Evolutionary conservation across 106 monocot species (phyloP), one percentile per base, ranked within the genome.

Genomic region (Triglochin maritima): DNA sequence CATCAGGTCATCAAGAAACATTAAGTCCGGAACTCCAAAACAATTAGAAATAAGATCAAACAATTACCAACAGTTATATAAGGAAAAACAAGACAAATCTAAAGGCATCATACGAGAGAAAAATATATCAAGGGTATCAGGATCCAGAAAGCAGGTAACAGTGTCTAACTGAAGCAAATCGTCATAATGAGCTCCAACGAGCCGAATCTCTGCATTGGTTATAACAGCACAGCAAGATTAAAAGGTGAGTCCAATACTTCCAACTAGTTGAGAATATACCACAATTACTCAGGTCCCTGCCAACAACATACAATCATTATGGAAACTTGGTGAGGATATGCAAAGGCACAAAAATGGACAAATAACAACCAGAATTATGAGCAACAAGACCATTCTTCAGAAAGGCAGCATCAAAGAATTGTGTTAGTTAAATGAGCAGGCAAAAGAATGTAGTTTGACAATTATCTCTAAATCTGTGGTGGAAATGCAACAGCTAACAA

Each of bases 201-300:
- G 60, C 66, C 50, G 53, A 53, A 12, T 66, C 52, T 85, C 85
- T 89, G 85, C 89, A 85, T 82, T 78, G 61, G 67, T 72, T 78
- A 83, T 70, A 83, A 85, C 56, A 78, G 71, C 69, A 82, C 67
- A 84, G 80, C 82, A 89, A 85, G 80, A 73, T 85, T 84, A 82
- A 85, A 74, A 79, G 62, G 79, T 84, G 84, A 88, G 80, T 80
- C 80, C 77, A 72, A 87, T 83, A 87, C 77, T 80, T 82, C 82
- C 84, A 84, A 76, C 78, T 80, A 80, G 72, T 72, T 83, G 80
- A 80, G 68, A 56, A 71, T 72, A 80, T 79, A 78, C 80, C 81
- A 83, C 77, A 79, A 88, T 68, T 80, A 89, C 82, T 80, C 82
- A 85, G 80, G 80, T 70, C 62, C 89, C 83, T 83, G 83, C 76